Evolutionary conservation across 2,329 filamentous ascomycete genomes (phyloP).

Genomic region (Alternaria brassicicola): DNA sequence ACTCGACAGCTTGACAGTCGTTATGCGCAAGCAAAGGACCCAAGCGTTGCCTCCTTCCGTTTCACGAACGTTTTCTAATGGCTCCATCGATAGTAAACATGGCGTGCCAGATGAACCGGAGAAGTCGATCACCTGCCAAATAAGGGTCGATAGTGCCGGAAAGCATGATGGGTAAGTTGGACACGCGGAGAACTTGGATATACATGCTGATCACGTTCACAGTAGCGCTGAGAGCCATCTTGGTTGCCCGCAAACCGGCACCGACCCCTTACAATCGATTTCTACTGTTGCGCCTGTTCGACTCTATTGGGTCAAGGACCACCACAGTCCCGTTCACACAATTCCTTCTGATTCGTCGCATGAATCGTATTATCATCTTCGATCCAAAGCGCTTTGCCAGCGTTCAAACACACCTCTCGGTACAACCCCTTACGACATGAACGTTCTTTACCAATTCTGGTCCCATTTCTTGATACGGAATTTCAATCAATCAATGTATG

Average conservation of each 20-base stretch:
- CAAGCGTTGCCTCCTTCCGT: constrained; percentile 38
- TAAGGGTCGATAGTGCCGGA: constrained; percentile 45
- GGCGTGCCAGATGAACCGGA: constrained; percentile 57
- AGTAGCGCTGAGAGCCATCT: constrained; percentile 31
- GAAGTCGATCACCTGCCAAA: constrained; percentile 48
- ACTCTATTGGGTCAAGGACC: constrained; percentile 60
- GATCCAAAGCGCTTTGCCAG: constrained; percentile 57
- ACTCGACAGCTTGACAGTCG: constrained; percentile 58
- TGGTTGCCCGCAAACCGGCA: constrained; percentile 24
- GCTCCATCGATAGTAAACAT: constrained; percentile 59
- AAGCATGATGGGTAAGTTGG: constrained; percentile 36
- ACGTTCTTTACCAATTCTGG: constrained; percentile 76
- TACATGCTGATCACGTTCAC: constrained; percentile 23
- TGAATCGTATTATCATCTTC: constrained; percentile 58
- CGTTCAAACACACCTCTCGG: constrained; percentile 53
- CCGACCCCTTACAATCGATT: constrained; percentile 26
- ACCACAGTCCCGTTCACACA: constrained; percentile 51
- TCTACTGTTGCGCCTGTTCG: constrained; percentile 27
- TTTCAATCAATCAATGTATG: constrained; percentile 77
- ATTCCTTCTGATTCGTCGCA: constrained; percentile 54
- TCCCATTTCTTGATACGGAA: constrained; percentile 73
- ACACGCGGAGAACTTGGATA: neutral
- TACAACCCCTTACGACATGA: constrained; percentile 63
- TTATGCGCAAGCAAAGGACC: constrained; percentile 55
- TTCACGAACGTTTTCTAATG: constrained; percentile 61